phyloP scores from a whole-genome alignment of 306 rosid genomes.

The Citrullus mucosospermus region DNA sequence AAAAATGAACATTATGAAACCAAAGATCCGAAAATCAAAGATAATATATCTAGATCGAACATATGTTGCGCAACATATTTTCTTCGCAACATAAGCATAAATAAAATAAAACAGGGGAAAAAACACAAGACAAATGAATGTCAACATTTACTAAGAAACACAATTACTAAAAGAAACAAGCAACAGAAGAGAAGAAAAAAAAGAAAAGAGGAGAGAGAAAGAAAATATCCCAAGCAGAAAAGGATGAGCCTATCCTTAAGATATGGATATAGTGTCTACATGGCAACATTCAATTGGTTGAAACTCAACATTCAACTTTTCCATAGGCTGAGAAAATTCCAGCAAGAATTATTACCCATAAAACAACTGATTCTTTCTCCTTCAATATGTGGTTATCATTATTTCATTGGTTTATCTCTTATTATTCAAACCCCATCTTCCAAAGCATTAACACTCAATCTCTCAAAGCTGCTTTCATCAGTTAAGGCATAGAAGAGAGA shows the following conservation, averaged over 20 bases:
- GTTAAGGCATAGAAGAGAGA: not conserved
- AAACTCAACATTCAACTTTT: not conserved
- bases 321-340: conserved; percentile 3
- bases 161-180: not conserved
- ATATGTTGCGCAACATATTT: too few relatives aligned
- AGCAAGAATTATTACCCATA: not conserved
- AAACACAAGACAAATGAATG: too few relatives aligned
- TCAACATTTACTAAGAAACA: too few relatives aligned
- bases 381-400: conserved; percentile 1
- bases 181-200: not conserved
- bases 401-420: conserved; percentile 1
- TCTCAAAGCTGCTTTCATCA: not conserved
- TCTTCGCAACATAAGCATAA: too few relatives aligned
- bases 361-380: not conserved
- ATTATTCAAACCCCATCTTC: not conserved
- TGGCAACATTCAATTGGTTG: conserved; percentile 6
- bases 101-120: too few relatives aligned
- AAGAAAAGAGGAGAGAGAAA: not conserved
- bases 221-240: not conserved
- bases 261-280: conserved; percentile 4
- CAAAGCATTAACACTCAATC: not conserved
- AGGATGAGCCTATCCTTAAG: conserved; percentile 9
- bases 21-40: too few relatives aligned
- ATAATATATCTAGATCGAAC: too few relatives aligned
- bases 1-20: too few relatives aligned